Evolutionary conservation across 163 green algal species (phyloP).

Genomic region (Volvox carteri): DNA sequence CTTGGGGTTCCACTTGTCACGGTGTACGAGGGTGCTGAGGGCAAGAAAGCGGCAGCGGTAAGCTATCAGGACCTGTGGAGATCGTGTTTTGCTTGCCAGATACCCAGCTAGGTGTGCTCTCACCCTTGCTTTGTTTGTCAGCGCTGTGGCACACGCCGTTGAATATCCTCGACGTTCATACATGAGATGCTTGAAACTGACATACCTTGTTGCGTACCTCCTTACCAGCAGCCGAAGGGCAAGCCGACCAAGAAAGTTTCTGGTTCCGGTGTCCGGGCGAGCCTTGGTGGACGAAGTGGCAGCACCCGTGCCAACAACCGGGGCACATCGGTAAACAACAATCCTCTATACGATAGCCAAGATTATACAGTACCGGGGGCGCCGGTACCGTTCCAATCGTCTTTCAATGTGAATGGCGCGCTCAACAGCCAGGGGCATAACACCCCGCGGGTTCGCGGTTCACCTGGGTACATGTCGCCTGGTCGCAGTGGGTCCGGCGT

Average conservation of each 20-base stretch:
- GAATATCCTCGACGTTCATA: too few species aligned
- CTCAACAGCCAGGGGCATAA: background rate
- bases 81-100: too few species aligned
- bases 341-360: slow-evolving; percentile 58
- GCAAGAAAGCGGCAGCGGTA: slow-evolving; percentile 23
- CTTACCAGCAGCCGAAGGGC: slow-evolving; percentile 11
- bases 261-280: background rate
- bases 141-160: too few species aligned
- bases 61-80: background rate
- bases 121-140: too few species aligned
- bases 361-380: background rate
- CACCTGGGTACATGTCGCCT: slow-evolving; percentile 8
- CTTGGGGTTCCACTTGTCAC: slow-evolving; percentile 37
- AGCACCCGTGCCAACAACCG: background rate
- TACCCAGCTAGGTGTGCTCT: too few species aligned
- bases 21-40: slow-evolving; percentile 52
- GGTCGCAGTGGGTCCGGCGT: background rate
- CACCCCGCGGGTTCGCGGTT: background rate
- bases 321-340: slow-evolving; percentile 36
- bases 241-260: slow-evolving; percentile 28
- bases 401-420: slow-evolving; percentile 37
- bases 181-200: too few species aligned
- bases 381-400: slow-evolving; percentile 7
- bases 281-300: background rate
- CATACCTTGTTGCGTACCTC: background rate